Conservation (phyloP, 352 stramenopile genomes). For the Globisporangium uncinulatum region DNA sequence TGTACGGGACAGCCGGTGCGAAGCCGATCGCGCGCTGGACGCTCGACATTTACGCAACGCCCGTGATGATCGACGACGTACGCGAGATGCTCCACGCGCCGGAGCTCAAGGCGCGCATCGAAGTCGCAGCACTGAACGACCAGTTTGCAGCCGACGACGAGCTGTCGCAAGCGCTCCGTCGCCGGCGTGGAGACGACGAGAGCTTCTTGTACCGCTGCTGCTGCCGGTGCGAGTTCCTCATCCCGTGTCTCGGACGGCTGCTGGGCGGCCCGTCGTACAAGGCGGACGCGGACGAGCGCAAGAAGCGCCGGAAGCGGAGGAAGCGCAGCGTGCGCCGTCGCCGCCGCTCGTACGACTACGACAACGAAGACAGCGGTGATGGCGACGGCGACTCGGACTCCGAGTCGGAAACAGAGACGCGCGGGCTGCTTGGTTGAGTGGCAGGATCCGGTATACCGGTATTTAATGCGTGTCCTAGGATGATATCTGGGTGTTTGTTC, state of each 20-base stretch:
- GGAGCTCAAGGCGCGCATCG: constrained; percentile 52
- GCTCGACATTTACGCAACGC: constrained; percentile 72
- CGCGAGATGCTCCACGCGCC: constrained; percentile 63
- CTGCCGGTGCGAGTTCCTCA: constrained; percentile 71
- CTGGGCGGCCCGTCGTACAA: constrained; percentile 71
- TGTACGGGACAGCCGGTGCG: constrained; percentile 62
- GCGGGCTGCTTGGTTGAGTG: constrained; percentile 45
- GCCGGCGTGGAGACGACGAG: constrained; percentile 23
- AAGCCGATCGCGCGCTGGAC: constrained; percentile 70
- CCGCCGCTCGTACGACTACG: constrained; percentile 33
- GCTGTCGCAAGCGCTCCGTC: neutral
- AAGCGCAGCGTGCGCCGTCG: constrained; percentile 16
- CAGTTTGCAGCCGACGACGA: constrained; percentile 32
- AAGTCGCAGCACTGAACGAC: constrained; percentile 62
- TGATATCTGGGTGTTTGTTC: too few species aligned
- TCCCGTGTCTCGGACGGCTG: constrained; percentile 60
- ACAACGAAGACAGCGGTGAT: constrained; percentile 19
- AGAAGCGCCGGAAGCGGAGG: constrained; percentile 16
- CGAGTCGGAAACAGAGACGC: constrained; percentile 30
- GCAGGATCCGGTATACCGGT: neutral
- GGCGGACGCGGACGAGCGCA: constrained; percentile 20
- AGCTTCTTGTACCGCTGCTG: constrained; percentile 59
- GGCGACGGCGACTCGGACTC: constrained; percentile 16
- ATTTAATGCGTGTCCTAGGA: constrained; percentile 10
- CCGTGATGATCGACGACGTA: constrained; percentile 74